phyloP scores from a whole-genome alignment of 768 basidiomycete genomes.

The Lentinula sp. region DNA sequence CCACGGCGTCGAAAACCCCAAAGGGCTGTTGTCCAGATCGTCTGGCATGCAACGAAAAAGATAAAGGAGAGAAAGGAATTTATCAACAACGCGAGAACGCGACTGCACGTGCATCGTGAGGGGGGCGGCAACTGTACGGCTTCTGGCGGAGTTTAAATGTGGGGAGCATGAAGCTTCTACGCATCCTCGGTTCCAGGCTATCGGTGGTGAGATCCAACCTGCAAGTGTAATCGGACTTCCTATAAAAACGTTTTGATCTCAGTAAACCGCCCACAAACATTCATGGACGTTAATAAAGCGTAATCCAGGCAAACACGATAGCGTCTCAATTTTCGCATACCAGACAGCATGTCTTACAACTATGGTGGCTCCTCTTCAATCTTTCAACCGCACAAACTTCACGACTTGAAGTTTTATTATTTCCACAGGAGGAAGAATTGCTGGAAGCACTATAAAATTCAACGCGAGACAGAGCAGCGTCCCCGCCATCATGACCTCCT shows the following conservation, averaged over 20 bases:
- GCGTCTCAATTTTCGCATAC: background rate
- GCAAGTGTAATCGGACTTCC: background rate
- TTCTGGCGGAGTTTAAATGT: too few species aligned
- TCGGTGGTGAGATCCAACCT: slow-evolving; percentile 1
- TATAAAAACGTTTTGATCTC: slow-evolving; percentile 1
- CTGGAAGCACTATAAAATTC: slow-evolving; percentile 37
- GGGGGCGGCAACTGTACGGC: too few species aligned
- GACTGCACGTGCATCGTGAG: too few species aligned
- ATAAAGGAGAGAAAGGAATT: too few species aligned
- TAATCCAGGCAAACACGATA: background rate
- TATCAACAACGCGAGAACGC: too few species aligned
- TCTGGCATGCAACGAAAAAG: too few species aligned
- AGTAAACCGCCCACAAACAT: slow-evolving; percentile 1
- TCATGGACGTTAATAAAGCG: background rate
- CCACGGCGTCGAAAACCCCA: too few species aligned
- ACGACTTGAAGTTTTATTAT: slow-evolving; percentile 24
- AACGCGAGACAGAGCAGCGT: slow-evolving; percentile 7
- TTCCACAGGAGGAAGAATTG: slow-evolving; percentile 29
- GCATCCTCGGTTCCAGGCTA: too few species aligned
- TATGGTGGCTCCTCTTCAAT: slow-evolving; percentile 15
- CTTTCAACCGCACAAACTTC: background rate
- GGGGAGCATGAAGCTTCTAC: too few species aligned
- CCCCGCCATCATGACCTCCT: slow-evolving; percentile 12
- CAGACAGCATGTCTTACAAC: background rate
- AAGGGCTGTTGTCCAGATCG: too few species aligned